These are phyloP conservation scores for Ballota nigra DNA, from an alignment of 257 asterid species.

Conservation along the genomic window DNA sequence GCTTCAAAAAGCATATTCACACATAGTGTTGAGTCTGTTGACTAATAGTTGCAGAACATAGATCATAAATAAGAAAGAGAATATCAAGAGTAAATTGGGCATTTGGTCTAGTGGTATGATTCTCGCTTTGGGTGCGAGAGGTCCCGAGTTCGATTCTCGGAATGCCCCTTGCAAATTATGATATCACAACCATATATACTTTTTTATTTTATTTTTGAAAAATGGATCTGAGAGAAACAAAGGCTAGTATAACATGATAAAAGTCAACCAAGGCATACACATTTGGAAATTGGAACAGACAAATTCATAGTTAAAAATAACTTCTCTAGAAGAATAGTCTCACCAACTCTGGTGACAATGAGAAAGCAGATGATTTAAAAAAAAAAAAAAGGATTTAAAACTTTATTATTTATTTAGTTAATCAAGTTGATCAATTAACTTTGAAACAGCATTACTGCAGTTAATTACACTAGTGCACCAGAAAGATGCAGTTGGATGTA, in stretches of 20 bases:
- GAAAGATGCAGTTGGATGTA: no score
- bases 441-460: no score
- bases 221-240: neutral
- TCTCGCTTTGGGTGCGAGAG: constrained; percentile 30
- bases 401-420: no score
- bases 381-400: no score
- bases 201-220: neutral
- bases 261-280: neutral
- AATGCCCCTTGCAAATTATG: constrained; percentile 10
- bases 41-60: neutral
- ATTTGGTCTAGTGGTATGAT: constrained; percentile 28
- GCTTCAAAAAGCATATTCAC: neutral
- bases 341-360: neutral
- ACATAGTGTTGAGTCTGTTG: neutral
- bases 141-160: constrained; percentile 25
- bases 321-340: neutral
- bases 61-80: neutral
- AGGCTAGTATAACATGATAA: neutral
- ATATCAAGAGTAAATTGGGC: neutral
- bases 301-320: neutral
- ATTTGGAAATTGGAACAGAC: neutral
- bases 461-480: no score
- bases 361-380: no score
- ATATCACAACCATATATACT: neutral
- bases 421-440: no score